phyloP scores from a whole-genome alignment of 305 asterid species.

The Fraxinus nigra region DNA sequence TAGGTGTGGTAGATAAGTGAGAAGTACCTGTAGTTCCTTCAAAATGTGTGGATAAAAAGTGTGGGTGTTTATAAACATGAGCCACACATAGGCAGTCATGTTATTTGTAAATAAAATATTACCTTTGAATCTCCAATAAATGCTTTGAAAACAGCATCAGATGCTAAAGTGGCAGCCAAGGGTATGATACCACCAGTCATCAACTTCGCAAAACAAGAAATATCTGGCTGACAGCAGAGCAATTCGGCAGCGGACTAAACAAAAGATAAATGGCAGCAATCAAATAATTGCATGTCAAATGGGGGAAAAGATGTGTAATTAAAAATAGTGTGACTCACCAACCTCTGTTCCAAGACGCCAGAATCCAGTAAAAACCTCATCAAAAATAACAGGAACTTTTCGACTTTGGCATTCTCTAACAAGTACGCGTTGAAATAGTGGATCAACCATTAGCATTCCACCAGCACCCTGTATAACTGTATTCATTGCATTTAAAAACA shows the following conservation, averaged over 20 bases:
- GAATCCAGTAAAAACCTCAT: slow-evolving; percentile 96
- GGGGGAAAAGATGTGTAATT: slow-evolving; percentile 7
- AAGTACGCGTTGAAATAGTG: slow-evolving; percentile 86
- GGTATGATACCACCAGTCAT: slow-evolving; percentile 98
- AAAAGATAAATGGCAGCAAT: slow-evolving; percentile 13
- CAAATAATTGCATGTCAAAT: slow-evolving; percentile 15
- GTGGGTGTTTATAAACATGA: neutral
- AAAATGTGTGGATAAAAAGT: too few relatives aligned
- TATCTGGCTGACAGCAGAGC: slow-evolving; percentile 81
- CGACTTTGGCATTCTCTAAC: slow-evolving; percentile 69
- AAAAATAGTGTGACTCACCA: slow-evolving; percentile 19
- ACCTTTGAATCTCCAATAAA: slow-evolving; percentile 94
- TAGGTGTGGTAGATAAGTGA: neutral
- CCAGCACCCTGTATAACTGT: slow-evolving; percentile 95
- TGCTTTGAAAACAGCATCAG: slow-evolving; percentile 72
- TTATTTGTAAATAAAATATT: neutral
- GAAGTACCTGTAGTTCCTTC: neutral
- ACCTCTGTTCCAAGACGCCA: slow-evolving; percentile 99
- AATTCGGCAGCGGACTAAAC: slow-evolving; percentile 87
- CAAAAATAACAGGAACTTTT: slow-evolving; percentile 86
- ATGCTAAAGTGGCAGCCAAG: slow-evolving; percentile 85
- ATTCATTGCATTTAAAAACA: slow-evolving; percentile 28
- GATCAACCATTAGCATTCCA: slow-evolving; percentile 96
- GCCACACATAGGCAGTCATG: neutral
- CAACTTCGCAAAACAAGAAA: slow-evolving; percentile 90